A percentile compares a stretch with the other conserved stretches of the same genome.
These are phyloP conservation scores for Psilocybe cyanescens DNA, from an alignment of 768 basidiomycete species.

Conservation along the genomic window DNA sequence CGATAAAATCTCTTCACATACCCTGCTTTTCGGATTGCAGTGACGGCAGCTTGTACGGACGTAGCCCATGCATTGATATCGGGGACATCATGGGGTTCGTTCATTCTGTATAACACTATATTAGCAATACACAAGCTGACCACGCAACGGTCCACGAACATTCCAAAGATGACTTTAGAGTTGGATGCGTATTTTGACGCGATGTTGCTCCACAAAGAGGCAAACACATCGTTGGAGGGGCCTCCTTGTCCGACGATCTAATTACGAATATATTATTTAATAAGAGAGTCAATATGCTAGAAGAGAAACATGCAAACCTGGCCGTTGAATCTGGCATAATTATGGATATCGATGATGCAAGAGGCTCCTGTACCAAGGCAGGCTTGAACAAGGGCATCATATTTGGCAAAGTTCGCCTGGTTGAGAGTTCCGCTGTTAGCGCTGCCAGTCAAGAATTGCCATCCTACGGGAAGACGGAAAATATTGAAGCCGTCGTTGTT, in stretches of 20 bases:
- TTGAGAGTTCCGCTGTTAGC: conserved; percentile 43
- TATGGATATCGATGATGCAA: conserved; percentile 64
- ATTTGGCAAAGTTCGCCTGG: conserved; percentile 46
- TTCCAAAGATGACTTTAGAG: conserved; percentile 47
- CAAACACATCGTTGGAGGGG: conserved; percentile 57
- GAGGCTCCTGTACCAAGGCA: conserved; percentile 52
- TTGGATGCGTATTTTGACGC: conserved; percentile 51
- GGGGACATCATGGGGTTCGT: conserved; percentile 65
- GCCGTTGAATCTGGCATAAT: conserved; percentile 61
- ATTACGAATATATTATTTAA: background rate
- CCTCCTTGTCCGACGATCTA: conserved; percentile 68
- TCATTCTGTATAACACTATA: conserved; percentile 44
- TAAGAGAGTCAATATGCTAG: background rate
- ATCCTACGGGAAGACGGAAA: conserved; percentile 64
- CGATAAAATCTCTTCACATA: conserved; percentile 14
- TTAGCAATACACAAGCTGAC: too few species aligned
- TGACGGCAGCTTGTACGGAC: conserved; percentile 62
- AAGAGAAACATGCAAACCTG: conserved; percentile 26
- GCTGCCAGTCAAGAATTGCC: conserved; percentile 54
- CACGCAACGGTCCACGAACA: conserved; percentile 30
- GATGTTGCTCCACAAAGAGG: conserved; percentile 53
- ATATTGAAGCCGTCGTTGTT: conserved; percentile 55
- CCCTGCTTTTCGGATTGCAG: conserved; percentile 62
- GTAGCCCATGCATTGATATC: conserved; percentile 51
- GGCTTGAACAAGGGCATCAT: conserved; percentile 54